These are phyloP conservation scores for Rhodotorula sp. DNA, from an alignment of 1,284 basidiomycete species.

Conservation along the genomic window DNA sequence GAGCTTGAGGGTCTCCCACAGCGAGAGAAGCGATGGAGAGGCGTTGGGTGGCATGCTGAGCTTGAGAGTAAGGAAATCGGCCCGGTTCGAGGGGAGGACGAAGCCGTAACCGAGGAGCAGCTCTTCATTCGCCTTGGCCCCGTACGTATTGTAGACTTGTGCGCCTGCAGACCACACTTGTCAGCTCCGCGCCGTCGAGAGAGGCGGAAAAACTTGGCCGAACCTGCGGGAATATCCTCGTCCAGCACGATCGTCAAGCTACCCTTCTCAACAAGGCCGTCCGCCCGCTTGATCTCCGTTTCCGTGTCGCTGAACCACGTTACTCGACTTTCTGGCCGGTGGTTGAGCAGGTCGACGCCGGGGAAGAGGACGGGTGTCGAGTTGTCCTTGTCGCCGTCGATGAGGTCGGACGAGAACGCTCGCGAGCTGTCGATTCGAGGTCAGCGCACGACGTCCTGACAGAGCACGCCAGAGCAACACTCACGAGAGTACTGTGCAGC, in stretches of 20 bases:
- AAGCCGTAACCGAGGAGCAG: constrained; percentile 86
- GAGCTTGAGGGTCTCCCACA: constrained; percentile 10
- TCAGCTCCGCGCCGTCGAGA: constrained; percentile 6
- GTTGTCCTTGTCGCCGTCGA: constrained; percentile 54
- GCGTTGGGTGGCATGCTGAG: constrained; percentile 48
- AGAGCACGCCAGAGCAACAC: constrained; percentile 35
- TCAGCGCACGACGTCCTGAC: constrained; percentile 53
- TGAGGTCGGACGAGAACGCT: constrained; percentile 77
- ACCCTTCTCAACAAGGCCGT: constrained; percentile 43
- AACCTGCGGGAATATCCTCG: constrained; percentile 27
- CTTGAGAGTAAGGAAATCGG: constrained; percentile 77
- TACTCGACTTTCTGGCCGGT: constrained; percentile 66
- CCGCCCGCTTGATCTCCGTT: not conserved
- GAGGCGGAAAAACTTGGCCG: not conserved
- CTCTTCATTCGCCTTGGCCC: constrained; percentile 78
- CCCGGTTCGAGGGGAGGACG: constrained; percentile 66
- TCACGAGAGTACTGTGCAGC: constrained; percentile 61
- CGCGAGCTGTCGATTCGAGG: constrained; percentile 75
- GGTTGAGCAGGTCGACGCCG: constrained; percentile 79
- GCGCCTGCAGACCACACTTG: constrained; percentile 45
- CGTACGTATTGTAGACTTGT: constrained; percentile 87
- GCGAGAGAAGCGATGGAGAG: constrained; percentile 47
- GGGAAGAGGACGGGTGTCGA: constrained; percentile 78
- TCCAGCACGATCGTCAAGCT: constrained; percentile 39
- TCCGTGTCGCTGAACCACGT: constrained; percentile 64